Conservation (phyloP, 2,329 filamentous ascomycete genomes). For the Ceratocystis huliohia region DNA sequence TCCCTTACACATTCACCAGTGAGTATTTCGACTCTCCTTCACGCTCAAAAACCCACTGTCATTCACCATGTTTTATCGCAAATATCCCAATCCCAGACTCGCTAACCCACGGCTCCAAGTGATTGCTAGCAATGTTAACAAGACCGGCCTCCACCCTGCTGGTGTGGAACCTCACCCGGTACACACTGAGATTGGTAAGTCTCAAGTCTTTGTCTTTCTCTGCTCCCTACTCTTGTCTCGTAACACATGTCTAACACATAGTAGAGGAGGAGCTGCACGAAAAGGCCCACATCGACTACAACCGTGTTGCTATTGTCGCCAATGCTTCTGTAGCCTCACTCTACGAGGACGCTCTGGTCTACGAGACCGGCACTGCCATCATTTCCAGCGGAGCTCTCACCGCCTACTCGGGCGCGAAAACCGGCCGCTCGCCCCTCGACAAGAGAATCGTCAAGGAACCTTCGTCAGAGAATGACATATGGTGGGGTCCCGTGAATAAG, state of each 20-base stretch:
- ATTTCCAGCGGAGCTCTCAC: constrained; percentile 89
- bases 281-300: constrained; percentile 97
- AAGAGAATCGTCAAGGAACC: constrained; percentile 95
- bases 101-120: constrained; percentile 29
- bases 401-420: constrained; percentile 97
- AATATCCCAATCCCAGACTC: constrained; percentile 9
- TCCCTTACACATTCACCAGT: not conserved
- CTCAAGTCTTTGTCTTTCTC: not conserved
- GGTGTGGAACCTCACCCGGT: constrained; percentile 78
- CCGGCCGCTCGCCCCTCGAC: constrained; percentile 87
- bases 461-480: constrained; percentile 79
- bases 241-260: constrained; percentile 21
- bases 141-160: constrained; percentile 78
- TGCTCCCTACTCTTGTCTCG: not conserved
- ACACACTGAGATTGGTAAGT: constrained; percentile 76
- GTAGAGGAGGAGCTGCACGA: constrained; percentile 87
- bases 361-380: constrained; percentile 95
- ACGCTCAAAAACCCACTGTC: not conserved
- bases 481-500: constrained; percentile 99
- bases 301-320: constrained; percentile 90
- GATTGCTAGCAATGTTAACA: constrained; percentile 60
- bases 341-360: constrained; percentile 94
- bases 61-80: not conserved
- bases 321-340: constrained; percentile 92
- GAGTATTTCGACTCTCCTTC: not conserved